Conservation (phyloP, 208 protist species). For the Acanthamoeba castellanii region DNA sequence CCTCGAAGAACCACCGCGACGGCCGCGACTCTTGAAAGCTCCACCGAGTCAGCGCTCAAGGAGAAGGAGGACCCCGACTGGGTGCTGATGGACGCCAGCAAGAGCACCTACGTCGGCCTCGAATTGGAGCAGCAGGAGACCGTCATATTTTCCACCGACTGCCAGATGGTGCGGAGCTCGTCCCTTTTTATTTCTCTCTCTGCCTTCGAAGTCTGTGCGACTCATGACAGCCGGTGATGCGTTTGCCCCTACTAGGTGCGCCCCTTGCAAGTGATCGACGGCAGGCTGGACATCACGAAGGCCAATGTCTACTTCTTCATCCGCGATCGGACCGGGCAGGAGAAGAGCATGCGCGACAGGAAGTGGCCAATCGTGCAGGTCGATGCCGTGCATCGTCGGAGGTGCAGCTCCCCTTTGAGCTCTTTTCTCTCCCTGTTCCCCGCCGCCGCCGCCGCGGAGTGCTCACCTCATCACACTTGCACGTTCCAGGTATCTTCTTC, state of each 20-base stretch:
- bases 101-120: not conserved
- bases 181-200: not conserved
- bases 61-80: slow-evolving; percentile 47
- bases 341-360: slow-evolving; percentile 30
- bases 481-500: slow-evolving; percentile 92
- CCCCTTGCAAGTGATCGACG: slow-evolving; percentile 63
- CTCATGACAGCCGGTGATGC: not conserved
- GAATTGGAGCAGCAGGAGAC: slow-evolving; percentile 37
- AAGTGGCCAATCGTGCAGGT: slow-evolving; percentile 52
- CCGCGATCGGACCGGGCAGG: not conserved
- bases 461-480: not conserved
- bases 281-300: slow-evolving; percentile 47
- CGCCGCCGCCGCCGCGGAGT: not conserved
- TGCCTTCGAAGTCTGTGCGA: not conserved
- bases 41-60: not conserved
- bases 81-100: slow-evolving; percentile 40
- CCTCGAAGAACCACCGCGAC: not conserved
- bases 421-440: not conserved
- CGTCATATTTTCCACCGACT: slow-evolving; percentile 49
- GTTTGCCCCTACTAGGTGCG: not conserved
- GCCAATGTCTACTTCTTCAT: slow-evolving; percentile 68
- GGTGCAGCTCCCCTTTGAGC: not conserved
- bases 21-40: not conserved
- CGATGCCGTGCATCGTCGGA: slow-evolving; percentile 22
- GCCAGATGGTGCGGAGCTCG: slow-evolving; percentile 5